Evolutionary conservation across 1,284 basidiomycete species (phyloP).

Genomic region (Veloboletus limbatus): DNA sequence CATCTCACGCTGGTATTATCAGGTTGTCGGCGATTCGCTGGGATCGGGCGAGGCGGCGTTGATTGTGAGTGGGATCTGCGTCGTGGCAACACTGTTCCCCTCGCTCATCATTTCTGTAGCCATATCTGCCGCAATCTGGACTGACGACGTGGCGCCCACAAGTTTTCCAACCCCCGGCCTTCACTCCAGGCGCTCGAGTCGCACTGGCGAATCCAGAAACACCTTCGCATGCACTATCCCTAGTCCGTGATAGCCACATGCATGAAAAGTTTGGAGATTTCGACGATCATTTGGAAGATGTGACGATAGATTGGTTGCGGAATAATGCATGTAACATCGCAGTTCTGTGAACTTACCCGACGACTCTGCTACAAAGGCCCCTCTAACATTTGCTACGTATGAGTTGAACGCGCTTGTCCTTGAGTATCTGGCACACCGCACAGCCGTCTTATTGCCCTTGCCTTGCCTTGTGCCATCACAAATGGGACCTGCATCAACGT

Average conservation of each 20-base stretch:
- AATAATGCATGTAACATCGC: constrained; percentile 46
- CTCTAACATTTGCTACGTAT: no score
- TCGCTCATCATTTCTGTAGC: constrained; percentile 34
- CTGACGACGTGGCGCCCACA: constrained; percentile 46
- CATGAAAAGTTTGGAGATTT: constrained; percentile 68
- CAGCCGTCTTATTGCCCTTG: background rate
- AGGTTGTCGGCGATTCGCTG: constrained; percentile 59
- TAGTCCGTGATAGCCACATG: constrained; percentile 46
- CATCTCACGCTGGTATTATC: constrained; percentile 5
- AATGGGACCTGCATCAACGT: constrained; percentile 8
- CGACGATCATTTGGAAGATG: constrained; percentile 75
- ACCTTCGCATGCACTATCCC: constrained; percentile 43
- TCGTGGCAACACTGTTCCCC: background rate
- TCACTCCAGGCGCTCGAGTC: constrained; percentile 45
- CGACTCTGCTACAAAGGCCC: no score
- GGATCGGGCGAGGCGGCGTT: constrained; percentile 50
- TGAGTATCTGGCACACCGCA: background rate
- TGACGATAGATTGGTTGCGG: constrained; percentile 63
- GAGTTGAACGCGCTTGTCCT: no score
- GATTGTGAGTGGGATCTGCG: constrained; percentile 43
- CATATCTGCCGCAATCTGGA: constrained; percentile 42
- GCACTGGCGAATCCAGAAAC: constrained; percentile 42
- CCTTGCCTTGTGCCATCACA: constrained; percentile 2
- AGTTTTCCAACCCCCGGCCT: constrained; percentile 37
- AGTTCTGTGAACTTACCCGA: constrained; percentile 22